These are phyloP conservation scores for Ziziphus jujuba DNA, from an alignment of 306 rosid genomes.

Conservation along the genomic window DNA sequence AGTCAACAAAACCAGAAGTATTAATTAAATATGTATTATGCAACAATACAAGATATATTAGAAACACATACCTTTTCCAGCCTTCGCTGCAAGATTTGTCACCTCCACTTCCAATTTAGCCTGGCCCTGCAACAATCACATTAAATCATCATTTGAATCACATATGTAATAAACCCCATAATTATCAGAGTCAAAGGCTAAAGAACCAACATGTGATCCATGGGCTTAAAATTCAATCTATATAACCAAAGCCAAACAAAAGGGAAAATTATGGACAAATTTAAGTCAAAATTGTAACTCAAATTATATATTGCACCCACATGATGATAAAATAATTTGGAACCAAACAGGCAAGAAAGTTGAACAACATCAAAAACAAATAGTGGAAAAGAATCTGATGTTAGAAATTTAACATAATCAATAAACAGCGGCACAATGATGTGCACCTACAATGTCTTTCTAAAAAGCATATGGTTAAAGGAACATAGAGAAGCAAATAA, in stretches of 20 bases:
- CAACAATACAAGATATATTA: slow-evolving; percentile 1
- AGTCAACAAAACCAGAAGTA: slow-evolving; percentile 7
- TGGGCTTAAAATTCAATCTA: too few species aligned
- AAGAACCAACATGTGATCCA: too few species aligned
- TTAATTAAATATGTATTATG: neutral
- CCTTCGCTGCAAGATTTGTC: slow-evolving; percentile 93
- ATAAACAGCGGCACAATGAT: neutral
- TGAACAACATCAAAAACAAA: too few species aligned
- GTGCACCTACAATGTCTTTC: slow-evolving; percentile 1
- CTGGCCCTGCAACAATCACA: slow-evolving; percentile 57
- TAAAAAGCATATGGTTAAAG: slow-evolving; percentile 5
- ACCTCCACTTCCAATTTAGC: slow-evolving; percentile 95
- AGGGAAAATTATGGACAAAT: too few species aligned
- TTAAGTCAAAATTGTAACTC: too few species aligned
- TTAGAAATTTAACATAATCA: neutral
- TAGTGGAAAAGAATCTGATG: neutral
- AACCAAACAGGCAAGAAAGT: too few species aligned
- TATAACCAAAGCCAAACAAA: too few species aligned
- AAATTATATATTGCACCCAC: too few species aligned
- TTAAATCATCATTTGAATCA: neutral
- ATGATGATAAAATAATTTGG: too few species aligned
- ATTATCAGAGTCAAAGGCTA: too few species aligned
- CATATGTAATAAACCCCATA: too few species aligned
- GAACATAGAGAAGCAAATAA: neutral
- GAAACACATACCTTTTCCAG: slow-evolving; percentile 78